phyloP scores from a whole-genome alignment of 495 filamentous ascomycete species.

The Podospora fimiseda region DNA sequence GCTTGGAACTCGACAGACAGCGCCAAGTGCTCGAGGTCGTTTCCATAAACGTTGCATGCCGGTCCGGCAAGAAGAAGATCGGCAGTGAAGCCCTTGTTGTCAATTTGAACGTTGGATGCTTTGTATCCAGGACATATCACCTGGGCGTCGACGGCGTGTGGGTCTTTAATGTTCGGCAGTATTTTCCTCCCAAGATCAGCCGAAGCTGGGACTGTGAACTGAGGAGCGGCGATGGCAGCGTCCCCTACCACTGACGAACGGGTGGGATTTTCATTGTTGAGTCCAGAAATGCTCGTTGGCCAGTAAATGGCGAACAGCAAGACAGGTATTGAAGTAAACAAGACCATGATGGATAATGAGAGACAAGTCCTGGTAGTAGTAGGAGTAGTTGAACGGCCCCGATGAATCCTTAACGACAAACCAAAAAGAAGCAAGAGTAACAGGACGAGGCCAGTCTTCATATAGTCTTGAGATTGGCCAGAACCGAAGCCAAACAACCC shows the following conservation, averaged over 20 bases:
- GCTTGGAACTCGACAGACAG: slow-evolving; percentile 68
- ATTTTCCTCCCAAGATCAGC: slow-evolving; percentile 52
- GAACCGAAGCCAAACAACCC: background rate
- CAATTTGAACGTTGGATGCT: slow-evolving; percentile 54
- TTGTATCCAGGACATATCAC: slow-evolving; percentile 70
- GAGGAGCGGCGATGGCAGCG: slow-evolving; percentile 3
- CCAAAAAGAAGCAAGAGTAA: background rate
- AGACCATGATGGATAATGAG: slow-evolving; percentile 13
- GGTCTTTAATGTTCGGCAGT: slow-evolving; percentile 67
- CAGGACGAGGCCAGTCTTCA: slow-evolving; percentile 1
- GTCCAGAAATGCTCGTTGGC: background rate
- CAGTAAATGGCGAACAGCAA: slow-evolving; percentile 11
- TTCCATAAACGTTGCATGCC: slow-evolving; percentile 68
- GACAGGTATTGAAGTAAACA: slow-evolving; percentile 14
- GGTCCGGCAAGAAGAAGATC: slow-evolving; percentile 59
- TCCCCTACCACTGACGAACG: background rate
- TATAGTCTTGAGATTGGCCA: background rate
- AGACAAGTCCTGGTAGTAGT: background rate
- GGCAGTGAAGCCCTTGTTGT: slow-evolving; percentile 49
- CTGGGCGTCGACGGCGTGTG: slow-evolving; percentile 65
- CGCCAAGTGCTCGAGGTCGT: slow-evolving; percentile 57
- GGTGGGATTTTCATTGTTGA: background rate
- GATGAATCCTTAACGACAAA: background rate
- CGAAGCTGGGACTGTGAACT: slow-evolving; percentile 43
- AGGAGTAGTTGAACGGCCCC: background rate